Percentiles rank a stretch among this genome's conserved stretches.
These are phyloP conservation scores for Termitomyces sp. DNA, from an alignment of 768 basidiomycete genomes.

Conservation along the genomic window DNA sequence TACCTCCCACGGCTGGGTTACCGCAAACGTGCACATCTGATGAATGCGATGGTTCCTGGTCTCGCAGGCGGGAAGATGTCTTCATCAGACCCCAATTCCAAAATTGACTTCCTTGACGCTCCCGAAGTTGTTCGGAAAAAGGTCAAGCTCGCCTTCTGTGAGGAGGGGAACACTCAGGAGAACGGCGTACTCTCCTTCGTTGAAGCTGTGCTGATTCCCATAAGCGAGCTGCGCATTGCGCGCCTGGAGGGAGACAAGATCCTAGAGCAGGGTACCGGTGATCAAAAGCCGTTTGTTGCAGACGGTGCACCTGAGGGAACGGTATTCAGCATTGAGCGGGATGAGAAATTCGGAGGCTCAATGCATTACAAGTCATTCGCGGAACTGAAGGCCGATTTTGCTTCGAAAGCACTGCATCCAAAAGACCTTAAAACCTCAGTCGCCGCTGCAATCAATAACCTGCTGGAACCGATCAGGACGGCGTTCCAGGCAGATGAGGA, in stretches of 20 bases:
- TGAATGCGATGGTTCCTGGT: constrained; percentile 98
- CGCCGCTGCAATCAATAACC: constrained; percentile 62
- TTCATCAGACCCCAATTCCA: constrained; percentile 94
- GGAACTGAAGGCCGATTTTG: constrained; percentile 71
- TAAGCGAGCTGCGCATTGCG: constrained; percentile 72
- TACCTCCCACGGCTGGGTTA: constrained; percentile 95
- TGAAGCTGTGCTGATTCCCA: constrained; percentile 83
- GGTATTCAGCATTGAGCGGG: constrained; percentile 74
- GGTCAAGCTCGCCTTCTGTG: constrained; percentile 90
- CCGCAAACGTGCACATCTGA: constrained; percentile 90
- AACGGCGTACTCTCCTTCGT: constrained; percentile 90
- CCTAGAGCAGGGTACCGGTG: constrained; percentile 44
- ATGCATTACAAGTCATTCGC: constrained; percentile 69
- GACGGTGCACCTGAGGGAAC: constrained; percentile 76
- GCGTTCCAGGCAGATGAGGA: constrained; percentile 74
- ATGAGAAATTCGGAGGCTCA: constrained; percentile 79
- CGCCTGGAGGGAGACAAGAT: constrained; percentile 45
- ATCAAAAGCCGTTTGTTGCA: constrained; percentile 58
- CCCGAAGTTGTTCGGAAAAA: constrained; percentile 84
- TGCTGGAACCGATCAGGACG: constrained; percentile 79
- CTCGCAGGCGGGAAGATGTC: constrained; percentile 97
- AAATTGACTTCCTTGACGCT: constrained; percentile 95
- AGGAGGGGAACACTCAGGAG: constrained; percentile 83
- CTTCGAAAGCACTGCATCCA: constrained; percentile 76
- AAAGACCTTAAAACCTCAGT: constrained; percentile 85